Percentiles rank a stretch among this genome's conserved stretches.
Conservation (phyloP, 176 grass and related monocot species). For the Puccinellia tenuiflora region DNA sequence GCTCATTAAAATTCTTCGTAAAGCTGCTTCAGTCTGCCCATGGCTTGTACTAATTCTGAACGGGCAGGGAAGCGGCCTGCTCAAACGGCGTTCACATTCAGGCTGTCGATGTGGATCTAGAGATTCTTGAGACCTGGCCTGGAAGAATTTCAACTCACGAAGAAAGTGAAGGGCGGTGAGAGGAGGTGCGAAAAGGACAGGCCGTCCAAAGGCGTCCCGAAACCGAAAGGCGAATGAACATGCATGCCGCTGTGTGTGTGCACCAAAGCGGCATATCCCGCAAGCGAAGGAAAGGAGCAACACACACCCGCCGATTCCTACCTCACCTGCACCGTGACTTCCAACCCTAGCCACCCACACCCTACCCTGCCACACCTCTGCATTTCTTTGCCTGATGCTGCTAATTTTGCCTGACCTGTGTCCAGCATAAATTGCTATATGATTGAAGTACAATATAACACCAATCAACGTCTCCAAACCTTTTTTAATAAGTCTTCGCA, state of each 20-base stretch:
- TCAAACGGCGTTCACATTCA: too few species aligned
- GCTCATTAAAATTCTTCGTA: too few species aligned
- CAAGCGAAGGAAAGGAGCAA: conserved; percentile 2
- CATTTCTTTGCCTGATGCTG: not conserved
- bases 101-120: not conserved
- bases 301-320: not conserved
- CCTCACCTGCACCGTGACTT: not conserved
- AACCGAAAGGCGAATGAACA: conserved; percentile 12
- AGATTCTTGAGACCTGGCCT: not conserved
- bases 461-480: not conserved
- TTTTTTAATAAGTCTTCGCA: not conserved
- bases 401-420: too few species aligned
- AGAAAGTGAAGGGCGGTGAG: not conserved
- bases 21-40: too few species aligned
- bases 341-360: not conserved
- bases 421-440: not conserved
- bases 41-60: too few species aligned
- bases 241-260: not conserved
- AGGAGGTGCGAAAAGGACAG: not conserved
- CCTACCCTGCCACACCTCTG: not conserved
- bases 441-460: not conserved
- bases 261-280: not conserved
- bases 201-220: not conserved
- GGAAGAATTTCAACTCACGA: not conserved
- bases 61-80: too few species aligned